Evolutionary conservation across 2,329 filamentous ascomycete genomes (phyloP).

Genomic region (Aciculosporium take): DNA sequence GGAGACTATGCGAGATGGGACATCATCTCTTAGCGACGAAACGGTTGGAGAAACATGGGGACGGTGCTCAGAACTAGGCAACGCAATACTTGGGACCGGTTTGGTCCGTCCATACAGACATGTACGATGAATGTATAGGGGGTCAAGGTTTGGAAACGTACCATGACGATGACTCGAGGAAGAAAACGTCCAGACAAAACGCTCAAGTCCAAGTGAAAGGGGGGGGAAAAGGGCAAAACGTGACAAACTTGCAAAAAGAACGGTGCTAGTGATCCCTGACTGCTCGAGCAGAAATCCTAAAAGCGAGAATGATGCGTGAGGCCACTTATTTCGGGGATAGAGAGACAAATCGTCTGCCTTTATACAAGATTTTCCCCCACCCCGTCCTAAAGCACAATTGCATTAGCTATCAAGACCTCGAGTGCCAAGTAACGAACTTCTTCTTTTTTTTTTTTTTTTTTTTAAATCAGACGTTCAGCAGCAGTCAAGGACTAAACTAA

Average conservation of each 20-base stretch:
- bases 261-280: neutral
- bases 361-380: neutral
- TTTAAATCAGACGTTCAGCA: neutral
- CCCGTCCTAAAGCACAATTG: neutral
- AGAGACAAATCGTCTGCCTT: conserved; percentile 1
- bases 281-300: neutral
- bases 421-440: neutral
- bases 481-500: neutral
- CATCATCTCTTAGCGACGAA: too few species aligned
- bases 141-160: neutral
- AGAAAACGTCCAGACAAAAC: neutral
- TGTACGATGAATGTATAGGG: too few species aligned
- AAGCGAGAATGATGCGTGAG: neutral
- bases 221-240: too few species aligned
- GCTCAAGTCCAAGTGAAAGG: neutral
- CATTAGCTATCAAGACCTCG: too few species aligned
- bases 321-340: neutral
- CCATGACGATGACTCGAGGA: neutral
- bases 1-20: neutral
- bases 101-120: neutral
- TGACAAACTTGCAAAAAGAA: too few species aligned
- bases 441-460: neutral
- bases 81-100: too few species aligned
- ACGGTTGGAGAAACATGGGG: too few species aligned
- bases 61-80: too few species aligned